Base-by-base conservation (phyloP, 352 stramenopile species). In the Pythium pectinolyticum region DNA sequence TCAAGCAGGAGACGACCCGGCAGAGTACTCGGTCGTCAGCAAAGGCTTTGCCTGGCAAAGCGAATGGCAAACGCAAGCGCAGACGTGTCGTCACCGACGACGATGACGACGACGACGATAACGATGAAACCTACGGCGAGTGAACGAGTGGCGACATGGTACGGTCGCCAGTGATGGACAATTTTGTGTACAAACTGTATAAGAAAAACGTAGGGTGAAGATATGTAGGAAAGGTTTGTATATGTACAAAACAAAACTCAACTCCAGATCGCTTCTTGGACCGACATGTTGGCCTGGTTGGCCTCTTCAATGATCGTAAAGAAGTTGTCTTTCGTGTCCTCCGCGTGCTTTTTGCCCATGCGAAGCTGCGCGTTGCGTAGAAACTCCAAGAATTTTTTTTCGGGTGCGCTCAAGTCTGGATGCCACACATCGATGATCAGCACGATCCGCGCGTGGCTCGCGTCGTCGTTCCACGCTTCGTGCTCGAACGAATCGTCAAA, bases 401-500 rank as follows among this genome's bases (percentile, higher is more conserved):
- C 97, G 1, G 84, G 71, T 2, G 61, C 49, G 30, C 69, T 88
- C 14, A 99, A 61, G 66, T 98, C 94, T 1, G 95, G 96, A 75
- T 99, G 96, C 95, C 94, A 99, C 31, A 98, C 74, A 74, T 98
- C 95, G 12, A 98, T 72, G 63, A 98, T 90, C 10, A 98, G 75
- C 39, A 98, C 73, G 17, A 99, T 94, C 9, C 97, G 81, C 43
- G 75, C 80, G 32, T 82, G 78, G 1, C 74, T 86, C 22, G 89
- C 54, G 50, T 94, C 77, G 54, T 90, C 78, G 74, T 99, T 99
- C 96, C 96, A 99, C 5, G 97, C 96, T 74, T 99, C 91, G 74
- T 99, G 97, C 75, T 99, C 92, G 72, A 98, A 99, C 25, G 88
- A 97, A 80, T 99, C 97, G 74, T 99, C 97, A 62, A 99, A 98